Conservation (phyloP, 495 filamentous ascomycete species). For the Podospora conica region DNA sequence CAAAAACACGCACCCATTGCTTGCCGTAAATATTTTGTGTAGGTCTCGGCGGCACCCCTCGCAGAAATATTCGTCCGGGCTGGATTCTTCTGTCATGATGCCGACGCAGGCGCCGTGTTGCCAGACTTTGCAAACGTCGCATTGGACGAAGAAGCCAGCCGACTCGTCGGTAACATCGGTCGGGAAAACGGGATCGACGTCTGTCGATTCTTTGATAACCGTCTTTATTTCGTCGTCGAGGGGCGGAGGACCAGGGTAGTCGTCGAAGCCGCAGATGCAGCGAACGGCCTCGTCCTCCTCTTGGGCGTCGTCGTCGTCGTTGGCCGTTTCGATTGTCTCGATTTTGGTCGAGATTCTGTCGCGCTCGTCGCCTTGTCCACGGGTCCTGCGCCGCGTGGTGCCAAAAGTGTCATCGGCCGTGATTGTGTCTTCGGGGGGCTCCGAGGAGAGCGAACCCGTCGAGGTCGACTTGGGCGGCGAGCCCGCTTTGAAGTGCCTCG, state of each 20-base stretch:
- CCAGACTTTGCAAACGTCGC: constrained; percentile 97
- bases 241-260: constrained; percentile 85
- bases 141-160: constrained; percentile 95
- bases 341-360: constrained; percentile 44
- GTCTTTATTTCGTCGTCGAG: constrained; percentile 54
- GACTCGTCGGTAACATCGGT: constrained; percentile 75
- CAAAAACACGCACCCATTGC: constrained; percentile 69
- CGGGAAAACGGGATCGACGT: constrained; percentile 51
- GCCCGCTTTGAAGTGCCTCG: constrained; percentile 61
- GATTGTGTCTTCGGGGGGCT: constrained; percentile 70
- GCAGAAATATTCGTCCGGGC: constrained; percentile 96
- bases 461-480: constrained; percentile 69
- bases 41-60: constrained; percentile 89
- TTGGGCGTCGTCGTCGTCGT: constrained; percentile 56
- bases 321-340: constrained; percentile 47
- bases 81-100: constrained; percentile 86
- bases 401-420: constrained; percentile 46
- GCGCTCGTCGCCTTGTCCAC: constrained; percentile 56
- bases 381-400: constrained; percentile 57
- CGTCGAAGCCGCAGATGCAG: constrained; percentile 89
- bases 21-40: constrained; percentile 70
- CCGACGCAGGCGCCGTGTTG: constrained; percentile 98
- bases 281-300: constrained; percentile 93
- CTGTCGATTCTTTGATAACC: constrained; percentile 42
- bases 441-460: constrained; percentile 66